Percentiles rank a stretch among this genome's conserved stretches.
phyloP scores from a whole-genome alignment of 2,329 filamentous ascomycete genomes.

The Cercospora zeina region DNA sequence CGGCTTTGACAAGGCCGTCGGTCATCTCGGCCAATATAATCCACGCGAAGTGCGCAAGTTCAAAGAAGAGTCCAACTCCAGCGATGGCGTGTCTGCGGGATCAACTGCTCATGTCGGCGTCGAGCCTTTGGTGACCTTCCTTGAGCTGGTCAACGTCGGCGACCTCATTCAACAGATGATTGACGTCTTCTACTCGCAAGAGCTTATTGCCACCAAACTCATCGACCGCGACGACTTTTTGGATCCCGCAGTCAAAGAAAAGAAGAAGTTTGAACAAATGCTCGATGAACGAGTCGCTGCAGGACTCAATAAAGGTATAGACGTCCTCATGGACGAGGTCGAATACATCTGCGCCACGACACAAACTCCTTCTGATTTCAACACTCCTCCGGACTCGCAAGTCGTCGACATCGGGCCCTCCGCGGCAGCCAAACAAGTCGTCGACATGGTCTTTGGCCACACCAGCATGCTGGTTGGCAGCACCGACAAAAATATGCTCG shows the following conservation, averaged over 20 bases:
- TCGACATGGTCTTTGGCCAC: constrained; percentile 82
- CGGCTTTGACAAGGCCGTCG: constrained; percentile 92
- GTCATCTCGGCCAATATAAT: constrained; percentile 87
- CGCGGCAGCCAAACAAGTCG: constrained; percentile 73
- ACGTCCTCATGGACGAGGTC: constrained; percentile 97
- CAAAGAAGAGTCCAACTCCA: constrained; percentile 27
- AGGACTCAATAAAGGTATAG: constrained; percentile 94
- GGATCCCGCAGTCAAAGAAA: constrained; percentile 85
- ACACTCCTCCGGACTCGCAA: constrained; percentile 57
- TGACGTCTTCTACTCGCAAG: constrained; percentile 97
- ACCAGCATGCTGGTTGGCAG: constrained; percentile 91
- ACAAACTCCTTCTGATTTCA: constrained; percentile 85
- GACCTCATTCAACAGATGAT: constrained; percentile 99
- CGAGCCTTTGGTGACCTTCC: constrained; percentile 88
- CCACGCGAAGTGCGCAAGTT: constrained; percentile 74
- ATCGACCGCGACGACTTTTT: constrained; percentile 93
- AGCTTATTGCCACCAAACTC: constrained; percentile 77
- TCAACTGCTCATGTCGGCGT: constrained; percentile 56
- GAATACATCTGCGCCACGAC: constrained; percentile 91
- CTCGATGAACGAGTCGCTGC: constrained; percentile 94
- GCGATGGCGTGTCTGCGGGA: constrained; percentile 12
- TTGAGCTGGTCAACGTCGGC: constrained; percentile 96
- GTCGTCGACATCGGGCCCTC: constrained; percentile 69
- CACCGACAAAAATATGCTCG: constrained; percentile 96
- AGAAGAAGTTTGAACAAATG: constrained; percentile 99